A percentile compares a stretch with the other conserved stretches of the same genome.
Conservation (phyloP, 2,329 filamentous ascomycete genomes). For the Exserohilum rostratum region DNA sequence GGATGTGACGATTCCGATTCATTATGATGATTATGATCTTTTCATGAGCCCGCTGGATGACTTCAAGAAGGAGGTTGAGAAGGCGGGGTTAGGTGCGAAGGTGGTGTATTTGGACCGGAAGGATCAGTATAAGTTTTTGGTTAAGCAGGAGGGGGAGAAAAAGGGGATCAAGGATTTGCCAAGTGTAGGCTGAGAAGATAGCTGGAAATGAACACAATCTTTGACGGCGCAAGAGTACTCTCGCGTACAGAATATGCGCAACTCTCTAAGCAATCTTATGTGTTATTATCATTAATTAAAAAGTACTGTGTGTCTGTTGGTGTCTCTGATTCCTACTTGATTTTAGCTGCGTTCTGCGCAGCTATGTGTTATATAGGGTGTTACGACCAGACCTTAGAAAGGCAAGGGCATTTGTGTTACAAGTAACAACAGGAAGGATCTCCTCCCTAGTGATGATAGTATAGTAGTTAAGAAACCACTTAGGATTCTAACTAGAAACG, state of each 20-base stretch:
- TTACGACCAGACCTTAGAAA: too few species aligned
- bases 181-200: not conserved
- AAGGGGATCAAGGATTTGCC: not conserved
- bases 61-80: conserved; percentile 63
- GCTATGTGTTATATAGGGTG: too few species aligned
- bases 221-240: not conserved
- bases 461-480: too few species aligned
- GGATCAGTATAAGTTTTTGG: conserved; percentile 63
- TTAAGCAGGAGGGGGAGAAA: conserved; percentile 40
- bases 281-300: not conserved
- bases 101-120: conserved; percentile 67
- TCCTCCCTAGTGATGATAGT: too few species aligned
- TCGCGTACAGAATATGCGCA: not conserved
- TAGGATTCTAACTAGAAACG: too few species aligned
- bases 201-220: not conserved
- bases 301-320: not conserved
- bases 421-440: too few species aligned
- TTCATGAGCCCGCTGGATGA: conserved; percentile 65
- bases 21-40: conserved; percentile 56
- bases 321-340: not conserved
- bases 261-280: not conserved
- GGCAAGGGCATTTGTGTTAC: too few species aligned
- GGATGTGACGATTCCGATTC: conserved; percentile 65
- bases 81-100: conserved; percentile 58
- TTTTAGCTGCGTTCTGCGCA: not conserved